Base-by-base conservation (phyloP, 23 red algal genomes). In the Gracilaria vermiculophylla region DNA sequence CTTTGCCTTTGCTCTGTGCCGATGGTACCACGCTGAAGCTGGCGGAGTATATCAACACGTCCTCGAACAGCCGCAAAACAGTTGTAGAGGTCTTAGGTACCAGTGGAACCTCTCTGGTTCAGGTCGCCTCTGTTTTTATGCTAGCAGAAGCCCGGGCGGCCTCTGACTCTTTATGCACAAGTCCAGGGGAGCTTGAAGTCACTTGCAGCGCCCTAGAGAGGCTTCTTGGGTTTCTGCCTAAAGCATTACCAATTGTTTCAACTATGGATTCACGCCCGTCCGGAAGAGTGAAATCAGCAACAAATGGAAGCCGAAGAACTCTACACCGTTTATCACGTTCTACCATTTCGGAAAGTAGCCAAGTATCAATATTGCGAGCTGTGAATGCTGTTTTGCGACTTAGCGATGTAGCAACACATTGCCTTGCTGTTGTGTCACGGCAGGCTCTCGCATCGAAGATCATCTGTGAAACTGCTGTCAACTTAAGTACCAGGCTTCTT, bases 81-180 rank as follows among this genome's bases (percentile, higher is more conserved):
- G 69, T 88, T 28, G 49, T 52, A 17, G 69, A 88, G n/a, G 84
- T 88, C 39, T 43, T 62, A 47, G 70, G 72, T 23, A 77, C 84
- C 16, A 51, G 32, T 54, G 84, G 69, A 35, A 77, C 15, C 70
- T 76, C 84, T 10, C 67, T 88, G 31, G 66, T 70, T 0, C 84
- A 88, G 37, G 84, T 88, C n/a, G 84, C 84, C 36, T 77, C 84
- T 7, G 69, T 88, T 5, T 88, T 88, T 88, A 88, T 88, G 84
- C 33, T 88, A 25, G 84, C 84, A 7, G 84, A 88, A 48, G 84
- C 84, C 16, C 54, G 84, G 31, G 84, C 84, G 35, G 84, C 84
- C 39, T 65, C 84, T 37, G 84, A 88, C 52, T 65, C 84, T 15
- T 64, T 88, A n/a, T 70, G 60, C 43, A 72, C 84, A 35, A 88